Base-by-base conservation (phyloP, 2,329 filamentous ascomycete genomes). In the Pseudocercospora ulei region DNA sequence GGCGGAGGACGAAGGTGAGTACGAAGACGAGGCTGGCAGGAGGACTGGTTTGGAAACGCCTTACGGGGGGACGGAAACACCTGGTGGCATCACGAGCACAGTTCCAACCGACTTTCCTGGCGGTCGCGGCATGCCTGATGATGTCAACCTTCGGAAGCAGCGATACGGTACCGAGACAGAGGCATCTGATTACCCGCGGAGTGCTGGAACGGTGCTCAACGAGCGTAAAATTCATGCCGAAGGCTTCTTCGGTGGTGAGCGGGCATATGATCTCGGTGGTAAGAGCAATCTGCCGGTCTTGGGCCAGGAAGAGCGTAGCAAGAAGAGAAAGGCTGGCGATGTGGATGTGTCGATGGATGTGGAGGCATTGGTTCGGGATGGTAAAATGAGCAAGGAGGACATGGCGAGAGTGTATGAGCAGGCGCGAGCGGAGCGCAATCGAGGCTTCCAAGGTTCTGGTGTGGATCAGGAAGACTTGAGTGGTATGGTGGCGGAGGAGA, bases 181-280 rank as follows among this genome's bases (percentile, higher is more conserved):
- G 59, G 85, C 93, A 45, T 76, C 76, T 0, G 71, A 67, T 9
- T 67, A 75, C 23, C 82, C 82, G 5, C 78, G 83, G 48, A 79
- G 80, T 13, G 86, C 90, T 9, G 94, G 90, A 62, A 86, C 85
- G 12, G 79, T 98, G 31, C 73, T 98, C 13, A 85, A 85, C 7
- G 88, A 98, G 65, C 82, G 82, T 41, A 80, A 88, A 57, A 80
- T 87, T 13, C 77, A 80, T 35, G 77, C 84, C 3, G 81, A 87
- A 52, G 90, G 90, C 29, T 96, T 98, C 74, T 96, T 98, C 59
- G 90, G 90, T 52, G 87, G 84, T 53, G 88, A 96, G 59, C 81
- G 85, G 56, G 82, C 82, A 9, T 98, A 98, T 64, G 87, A 98
- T 63, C 72, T 98, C 46, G 61, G 49, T 38, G 53, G 52, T 39